A percentile compares a stretch with the other conserved stretches of the same genome.
Evolutionary conservation across 257 asterid genomes (phyloP).

Genomic region (Voacanga thouarsii): DNA sequence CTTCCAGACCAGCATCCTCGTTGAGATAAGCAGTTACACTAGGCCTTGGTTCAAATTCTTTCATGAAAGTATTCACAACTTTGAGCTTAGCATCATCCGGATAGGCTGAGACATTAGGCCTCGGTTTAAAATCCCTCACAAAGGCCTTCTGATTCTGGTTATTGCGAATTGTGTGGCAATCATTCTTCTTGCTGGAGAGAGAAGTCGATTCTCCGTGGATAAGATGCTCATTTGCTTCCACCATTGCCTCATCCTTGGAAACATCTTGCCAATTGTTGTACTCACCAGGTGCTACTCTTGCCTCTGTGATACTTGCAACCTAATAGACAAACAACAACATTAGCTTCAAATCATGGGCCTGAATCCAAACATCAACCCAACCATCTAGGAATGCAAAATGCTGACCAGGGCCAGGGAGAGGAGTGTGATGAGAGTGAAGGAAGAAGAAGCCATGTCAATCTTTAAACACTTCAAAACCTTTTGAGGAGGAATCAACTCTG

Average conservation of each 20-base stretch:
- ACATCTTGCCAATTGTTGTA: constrained; percentile 23
- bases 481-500: too few species aligned
- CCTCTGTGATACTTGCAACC: constrained; percentile 19
- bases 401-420: background rate
- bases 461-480: background rate
- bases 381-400: background rate
- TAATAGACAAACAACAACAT: background rate
- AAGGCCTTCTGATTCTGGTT: background rate
- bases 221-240: constrained; percentile 14
- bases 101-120: constrained; percentile 27
- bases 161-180: constrained; percentile 11
- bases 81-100: constrained; percentile 6
- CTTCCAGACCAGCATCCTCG: too few species aligned
- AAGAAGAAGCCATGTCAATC: background rate
- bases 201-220: constrained; percentile 6
- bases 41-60: constrained; percentile 20
- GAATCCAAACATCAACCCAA: too few species aligned
- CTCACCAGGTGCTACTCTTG: constrained; percentile 7
- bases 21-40: background rate
- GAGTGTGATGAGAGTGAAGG: background rate
- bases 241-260: constrained; percentile 16
- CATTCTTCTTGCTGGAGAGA: constrained; percentile 8
- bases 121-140: constrained; percentile 25
- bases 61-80: background rate
- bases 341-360: too few species aligned